Evolutionary conservation across 1,284 basidiomycete genomes (phyloP).

Genomic region (Nidula niveotomentosa): DNA sequence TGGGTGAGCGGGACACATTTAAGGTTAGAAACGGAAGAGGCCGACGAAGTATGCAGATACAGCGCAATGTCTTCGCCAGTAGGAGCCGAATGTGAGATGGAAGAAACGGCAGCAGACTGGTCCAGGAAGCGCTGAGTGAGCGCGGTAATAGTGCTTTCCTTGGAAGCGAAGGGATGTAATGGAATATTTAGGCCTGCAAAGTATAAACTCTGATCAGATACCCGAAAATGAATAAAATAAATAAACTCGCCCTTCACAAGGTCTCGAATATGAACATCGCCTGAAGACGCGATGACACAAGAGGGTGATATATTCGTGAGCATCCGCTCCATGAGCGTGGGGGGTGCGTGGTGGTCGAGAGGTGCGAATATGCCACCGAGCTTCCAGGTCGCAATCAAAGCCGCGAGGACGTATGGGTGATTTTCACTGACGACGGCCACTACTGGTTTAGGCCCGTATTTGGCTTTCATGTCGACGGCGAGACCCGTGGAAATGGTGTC

Average conservation of each 20-base stretch:
- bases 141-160: constrained; percentile 23
- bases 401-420: constrained; percentile 28
- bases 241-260: constrained; percentile 18
- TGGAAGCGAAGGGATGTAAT: constrained; percentile 15
- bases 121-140: constrained; percentile 24
- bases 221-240: background rate
- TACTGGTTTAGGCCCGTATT: constrained; percentile 20
- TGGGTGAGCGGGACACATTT: constrained; percentile 32
- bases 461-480: constrained; percentile 19
- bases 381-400: constrained; percentile 31
- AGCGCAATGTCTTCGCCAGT: constrained; percentile 18
- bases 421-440: constrained; percentile 33
- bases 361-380: constrained; percentile 27
- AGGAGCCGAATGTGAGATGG: constrained; percentile 11
- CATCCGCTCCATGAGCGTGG: constrained; percentile 28
- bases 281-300: constrained; percentile 22
- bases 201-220: background rate
- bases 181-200: constrained; percentile 16
- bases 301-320: constrained; percentile 24
- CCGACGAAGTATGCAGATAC: constrained; percentile 32
- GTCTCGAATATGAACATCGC: constrained; percentile 16
- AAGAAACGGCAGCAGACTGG: constrained; percentile 11
- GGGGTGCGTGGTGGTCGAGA: constrained; percentile 29
- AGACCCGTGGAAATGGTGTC: constrained; percentile 26
- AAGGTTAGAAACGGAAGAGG: constrained; percentile 28